These are phyloP conservation scores for Vanilla planifolia DNA, from an alignment of 106 monocot genomes.

Conservation along the genomic window DNA sequence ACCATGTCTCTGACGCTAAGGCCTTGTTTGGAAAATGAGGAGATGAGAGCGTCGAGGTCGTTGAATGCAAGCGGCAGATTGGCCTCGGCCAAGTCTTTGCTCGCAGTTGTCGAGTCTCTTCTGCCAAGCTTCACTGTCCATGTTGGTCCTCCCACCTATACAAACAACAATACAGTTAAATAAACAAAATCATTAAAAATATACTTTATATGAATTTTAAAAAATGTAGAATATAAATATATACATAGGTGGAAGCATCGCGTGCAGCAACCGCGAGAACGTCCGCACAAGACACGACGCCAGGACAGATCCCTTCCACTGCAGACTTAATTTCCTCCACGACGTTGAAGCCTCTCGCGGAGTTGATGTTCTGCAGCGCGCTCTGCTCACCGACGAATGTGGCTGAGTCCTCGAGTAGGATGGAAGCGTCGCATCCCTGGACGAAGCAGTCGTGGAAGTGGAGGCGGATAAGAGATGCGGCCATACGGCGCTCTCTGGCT, in stretches of 20 bases:
- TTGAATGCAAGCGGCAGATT: conserved; percentile 6
- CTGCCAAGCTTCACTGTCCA: conserved; percentile 28
- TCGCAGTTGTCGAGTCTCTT: conserved; percentile 22
- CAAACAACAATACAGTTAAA: neutral
- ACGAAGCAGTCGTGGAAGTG: conserved; percentile 92
- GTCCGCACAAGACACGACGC: conserved; percentile 58
- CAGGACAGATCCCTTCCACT: neutral
- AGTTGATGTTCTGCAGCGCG: conserved; percentile 24
- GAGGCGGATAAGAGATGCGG: conserved; percentile 59
- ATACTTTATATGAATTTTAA: no score
- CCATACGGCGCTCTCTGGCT: conserved; percentile 41
- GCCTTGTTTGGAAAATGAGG: conserved; percentile 5
- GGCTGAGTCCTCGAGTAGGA: conserved; percentile 29
- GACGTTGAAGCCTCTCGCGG: conserved; percentile 24
- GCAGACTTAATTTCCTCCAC: conserved; percentile 25
- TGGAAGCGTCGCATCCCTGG: conserved; percentile 44
- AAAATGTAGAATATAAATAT: no score
- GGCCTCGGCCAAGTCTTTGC: neutral
- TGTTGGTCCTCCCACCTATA: conserved; percentile 22
- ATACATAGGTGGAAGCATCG: conserved; percentile 7
- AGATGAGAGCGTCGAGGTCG: conserved; percentile 11
- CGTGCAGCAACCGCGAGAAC: conserved; percentile 45
- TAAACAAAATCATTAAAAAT: no score
- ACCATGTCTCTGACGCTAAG: conserved; percentile 22
- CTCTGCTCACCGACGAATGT: conserved; percentile 26